A percentile compares a stretch with the other conserved stretches of the same genome.
Conservation (phyloP, 2,329 filamentous ascomycete species). For the Pseudocercospora crystallina region DNA sequence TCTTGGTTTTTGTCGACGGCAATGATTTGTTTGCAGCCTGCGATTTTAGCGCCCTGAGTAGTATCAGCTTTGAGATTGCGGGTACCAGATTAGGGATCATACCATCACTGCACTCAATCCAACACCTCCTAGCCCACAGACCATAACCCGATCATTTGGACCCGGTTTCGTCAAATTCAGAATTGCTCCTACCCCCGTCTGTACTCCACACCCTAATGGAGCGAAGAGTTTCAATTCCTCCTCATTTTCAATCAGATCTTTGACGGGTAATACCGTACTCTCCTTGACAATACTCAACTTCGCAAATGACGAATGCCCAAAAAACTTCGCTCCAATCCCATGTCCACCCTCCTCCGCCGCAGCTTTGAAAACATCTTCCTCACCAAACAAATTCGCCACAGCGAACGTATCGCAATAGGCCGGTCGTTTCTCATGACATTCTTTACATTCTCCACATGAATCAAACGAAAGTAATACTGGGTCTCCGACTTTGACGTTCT, state of each 20-base stretch:
- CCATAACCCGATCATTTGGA: constrained; percentile 23
- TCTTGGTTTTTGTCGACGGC: constrained; percentile 37
- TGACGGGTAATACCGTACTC: constrained; percentile 22
- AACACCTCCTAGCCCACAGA: constrained; percentile 28
- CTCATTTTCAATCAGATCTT: constrained; percentile 21
- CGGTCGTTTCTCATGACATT: constrained; percentile 20
- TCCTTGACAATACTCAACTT: constrained; percentile 27
- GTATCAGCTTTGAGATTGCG: neutral
- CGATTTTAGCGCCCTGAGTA: constrained; percentile 24
- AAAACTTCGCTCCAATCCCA: constrained; percentile 28
- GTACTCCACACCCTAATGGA: constrained; percentile 29
- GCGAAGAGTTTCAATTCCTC: constrained; percentile 29
- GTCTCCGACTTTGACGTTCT: constrained; percentile 24
- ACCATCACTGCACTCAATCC: constrained; percentile 40
- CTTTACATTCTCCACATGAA: constrained; percentile 21
- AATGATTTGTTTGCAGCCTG: constrained; percentile 37
- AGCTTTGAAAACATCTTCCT: constrained; percentile 21
- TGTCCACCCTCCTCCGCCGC: constrained; percentile 7
- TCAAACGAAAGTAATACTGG: constrained; percentile 27
- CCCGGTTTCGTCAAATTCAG: constrained; percentile 26
- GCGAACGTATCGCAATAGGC: constrained; percentile 27
- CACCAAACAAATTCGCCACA: constrained; percentile 21
- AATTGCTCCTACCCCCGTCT: constrained; percentile 30
- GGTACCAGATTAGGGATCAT: neutral
- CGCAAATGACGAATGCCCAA: constrained; percentile 29